Conservation (phyloP, 768 basidiomycete species). For the Daedaleopsis nitida region DNA sequence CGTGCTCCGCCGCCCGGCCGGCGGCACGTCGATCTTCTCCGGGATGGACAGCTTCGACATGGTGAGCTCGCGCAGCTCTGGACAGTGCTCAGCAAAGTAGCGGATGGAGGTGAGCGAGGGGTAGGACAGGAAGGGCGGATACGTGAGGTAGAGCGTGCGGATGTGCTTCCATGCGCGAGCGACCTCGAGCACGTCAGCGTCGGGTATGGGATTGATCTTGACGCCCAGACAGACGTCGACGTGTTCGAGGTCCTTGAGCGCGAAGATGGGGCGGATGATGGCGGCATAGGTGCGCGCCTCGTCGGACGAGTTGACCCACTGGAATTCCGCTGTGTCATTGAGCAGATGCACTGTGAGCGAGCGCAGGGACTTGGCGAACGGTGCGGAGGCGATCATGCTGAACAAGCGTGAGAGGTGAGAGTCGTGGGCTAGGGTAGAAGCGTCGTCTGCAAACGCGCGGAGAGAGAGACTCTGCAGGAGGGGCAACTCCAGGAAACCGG, state of each 20-base stretch:
- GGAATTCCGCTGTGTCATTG: not conserved
- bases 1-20: not conserved
- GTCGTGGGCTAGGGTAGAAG: not conserved
- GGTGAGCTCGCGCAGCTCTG: constrained; percentile 7
- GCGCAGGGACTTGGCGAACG: not conserved
- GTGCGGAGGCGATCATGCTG: not conserved
- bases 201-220: not conserved
- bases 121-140: not conserved
- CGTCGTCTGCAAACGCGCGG: not conserved
- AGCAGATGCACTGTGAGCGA: not conserved
- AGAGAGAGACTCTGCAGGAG: not conserved
- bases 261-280: not conserved
- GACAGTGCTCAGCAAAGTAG: constrained; percentile 11
- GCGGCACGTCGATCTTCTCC: not conserved
- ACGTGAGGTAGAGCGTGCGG: not conserved
- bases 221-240: not conserved
- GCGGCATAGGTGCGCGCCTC: not conserved
- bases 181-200: not conserved
- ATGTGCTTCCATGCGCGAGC: not conserved
- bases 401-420: not conserved
- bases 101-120: not conserved
- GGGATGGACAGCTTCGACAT: constrained; percentile 7
- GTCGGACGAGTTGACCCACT: not conserved
- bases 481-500: constrained; percentile 1
- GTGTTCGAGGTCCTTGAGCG: not conserved